Evolutionary conservation across 768 basidiomycete genomes (phyloP).

Genomic region (Amanita exitialis): DNA sequence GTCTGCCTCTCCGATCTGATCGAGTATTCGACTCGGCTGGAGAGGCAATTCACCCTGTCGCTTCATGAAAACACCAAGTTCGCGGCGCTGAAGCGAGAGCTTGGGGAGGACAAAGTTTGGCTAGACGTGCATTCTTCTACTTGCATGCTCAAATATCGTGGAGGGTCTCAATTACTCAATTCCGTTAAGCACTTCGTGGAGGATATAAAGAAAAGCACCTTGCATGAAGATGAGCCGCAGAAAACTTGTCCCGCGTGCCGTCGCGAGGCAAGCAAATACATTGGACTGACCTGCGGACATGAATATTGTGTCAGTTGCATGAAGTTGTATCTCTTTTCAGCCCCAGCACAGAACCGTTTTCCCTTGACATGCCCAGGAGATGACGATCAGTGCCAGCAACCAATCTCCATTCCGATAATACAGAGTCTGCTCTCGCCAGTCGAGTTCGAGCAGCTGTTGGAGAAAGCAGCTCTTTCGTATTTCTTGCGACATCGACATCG

Average conservation of each 20-base stretch:
- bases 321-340: slow-evolving; percentile 33
- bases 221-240: background rate
- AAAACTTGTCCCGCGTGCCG: slow-evolving; percentile 46
- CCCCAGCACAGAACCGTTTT: slow-evolving; percentile 33
- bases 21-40: background rate
- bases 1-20: background rate
- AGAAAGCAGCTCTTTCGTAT: slow-evolving; percentile 44
- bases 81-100: background rate
- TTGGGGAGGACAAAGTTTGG: background rate
- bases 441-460: slow-evolving; percentile 43
- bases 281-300: slow-evolving; percentile 36
- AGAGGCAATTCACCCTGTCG: background rate
- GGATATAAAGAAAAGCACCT: background rate
- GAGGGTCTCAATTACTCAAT: background rate
- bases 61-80: background rate
- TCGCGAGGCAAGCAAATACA: slow-evolving; percentile 28
- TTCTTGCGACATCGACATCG: slow-evolving; percentile 44
- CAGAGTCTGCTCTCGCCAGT: slow-evolving; percentile 36
- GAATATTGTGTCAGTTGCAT: slow-evolving; percentile 39
- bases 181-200: background rate
- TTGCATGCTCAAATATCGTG: background rate
- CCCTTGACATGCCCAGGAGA: slow-evolving; percentile 58
- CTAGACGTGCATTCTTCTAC: background rate
- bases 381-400: slow-evolving; percentile 39
- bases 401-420: slow-evolving; percentile 45